Base-by-base conservation (phyloP, 768 basidiomycete species). In the Lactarius hatsudake region DNA sequence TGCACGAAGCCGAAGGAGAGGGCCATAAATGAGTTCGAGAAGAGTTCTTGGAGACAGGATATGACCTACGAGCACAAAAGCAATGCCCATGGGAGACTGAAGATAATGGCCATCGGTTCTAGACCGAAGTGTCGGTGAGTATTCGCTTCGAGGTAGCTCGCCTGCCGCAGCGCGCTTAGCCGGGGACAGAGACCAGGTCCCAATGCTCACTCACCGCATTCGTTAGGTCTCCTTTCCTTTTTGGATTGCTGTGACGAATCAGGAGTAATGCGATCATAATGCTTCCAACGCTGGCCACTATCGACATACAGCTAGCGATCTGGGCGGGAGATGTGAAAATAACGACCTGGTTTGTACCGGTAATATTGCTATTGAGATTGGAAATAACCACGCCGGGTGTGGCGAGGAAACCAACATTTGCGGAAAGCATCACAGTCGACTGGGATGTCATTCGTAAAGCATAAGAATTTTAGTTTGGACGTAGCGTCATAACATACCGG, bases 251-350 rank as follows among this genome's bases (percentile, higher is more conserved):
- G 62, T 81, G 79, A 26, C 82, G 77, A 48, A 82, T 72, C 4
- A 84, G 78, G 13, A 84, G 71, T 26, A 85, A 75, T 1, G 81
- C 80, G 17, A 82, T 68, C 18, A 84, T 75, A 62, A 83, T 81
- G 57, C 79, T 78, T 4, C 83, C 83, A n/a, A 83, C 75, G 64
- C 81, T 84, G 4, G 78, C 72, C 0, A 81, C 68, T 43, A 82
- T 79, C 0, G 85, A 85, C 13, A 82, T 61, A 62, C 83, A 85
- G 73, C 83, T 83, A 6, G 79, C 75, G 15, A 84, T 79, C 70
- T 40, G 40, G 4, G 40, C 40, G 40, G 40, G 40, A 40, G 40
- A 40, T 15, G 40, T 40, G 5, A 40, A 57, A 10, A 32, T 58
- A 20, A 26, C 32, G 13, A 42, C 7, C 0, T 20, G 5, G 17